Base-by-base conservation (phyloP, 192 early-diverging fungal genomes). In the Coemansia sp. region DNA sequence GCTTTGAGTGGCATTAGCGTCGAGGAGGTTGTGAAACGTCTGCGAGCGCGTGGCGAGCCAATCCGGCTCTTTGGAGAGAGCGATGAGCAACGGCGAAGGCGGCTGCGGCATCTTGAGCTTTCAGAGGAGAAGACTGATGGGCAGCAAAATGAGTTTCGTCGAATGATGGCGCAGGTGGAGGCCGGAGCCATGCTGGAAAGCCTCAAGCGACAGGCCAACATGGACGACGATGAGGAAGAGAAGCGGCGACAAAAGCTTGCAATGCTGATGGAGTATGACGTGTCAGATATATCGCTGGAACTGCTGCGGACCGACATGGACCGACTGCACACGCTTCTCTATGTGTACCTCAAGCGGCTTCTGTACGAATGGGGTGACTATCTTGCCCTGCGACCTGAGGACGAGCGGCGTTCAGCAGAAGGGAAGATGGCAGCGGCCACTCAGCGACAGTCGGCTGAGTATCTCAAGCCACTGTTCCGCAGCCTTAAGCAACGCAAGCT, bases 61-160 rank as follows among this genome's bases (percentile, higher is more conserved):
- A 94, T 96, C 64, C 84, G 90, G 9, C 73, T 97, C 38, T 99
- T 99, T 73, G 97, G 89, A 47, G 97, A 99, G 69, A 87, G 89
- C 9, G 87, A 94, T 69, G 69, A 76, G 27, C 81, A 90, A 65
- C 89, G 97, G 21, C 86, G 89, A 41, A 75, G 80, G 51, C 90
- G 96, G 51, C 80, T 98, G 38, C 87, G 92, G 60, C 74, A 81
- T 18, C 62, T 97, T 41, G 94, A 97, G 71, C 64, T 92, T 10
- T 85, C 84, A 7, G 94, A 98, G 63, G 92, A 96, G 63, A 83
- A 86, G 23, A 74, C 83, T 31, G 87, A 88, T 24, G 94, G 94
- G 38, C 94, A 95, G 76, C 86, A 86, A 19, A 98, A 98, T 81
- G 96, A 98, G 72, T 99, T 96, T 72, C 87, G 88, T 62, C 82